phyloP scores from a whole-genome alignment of 2,329 filamentous ascomycete species.

The Aureobasidium mangrovei region DNA sequence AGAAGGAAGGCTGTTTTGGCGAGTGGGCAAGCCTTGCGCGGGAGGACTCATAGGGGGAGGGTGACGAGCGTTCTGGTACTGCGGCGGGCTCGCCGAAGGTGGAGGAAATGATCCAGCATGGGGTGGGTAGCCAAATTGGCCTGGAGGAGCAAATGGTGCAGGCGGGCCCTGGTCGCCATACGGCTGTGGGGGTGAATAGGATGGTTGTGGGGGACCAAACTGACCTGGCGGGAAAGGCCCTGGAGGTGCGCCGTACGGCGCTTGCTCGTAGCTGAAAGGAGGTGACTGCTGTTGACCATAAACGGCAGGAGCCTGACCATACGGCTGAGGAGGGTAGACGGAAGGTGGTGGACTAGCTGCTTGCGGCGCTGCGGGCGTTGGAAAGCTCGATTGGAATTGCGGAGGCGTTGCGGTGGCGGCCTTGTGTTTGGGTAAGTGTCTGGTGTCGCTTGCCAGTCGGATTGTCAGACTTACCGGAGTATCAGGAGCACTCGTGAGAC shows the following conservation, averaged over 20 bases:
- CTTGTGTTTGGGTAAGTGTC: constrained; percentile 4
- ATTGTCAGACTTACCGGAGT: constrained; percentile 12
- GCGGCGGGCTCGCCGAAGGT: constrained; percentile 32
- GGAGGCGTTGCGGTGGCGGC: constrained; percentile 11
- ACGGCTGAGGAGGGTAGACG: constrained; percentile 29
- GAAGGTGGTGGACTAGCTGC: neutral
- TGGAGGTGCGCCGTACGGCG: constrained; percentile 13
- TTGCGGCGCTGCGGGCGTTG: constrained; percentile 6
- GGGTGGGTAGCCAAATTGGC: constrained; percentile 15
- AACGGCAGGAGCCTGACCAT: constrained; percentile 27
- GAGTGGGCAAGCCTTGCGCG: constrained; percentile 29
- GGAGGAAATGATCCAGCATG: constrained; percentile 14
- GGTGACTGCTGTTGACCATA: constrained; percentile 7
- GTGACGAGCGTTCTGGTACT: constrained; percentile 9
- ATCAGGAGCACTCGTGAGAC: constrained; percentile 7
- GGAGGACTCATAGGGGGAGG: constrained; percentile 14
- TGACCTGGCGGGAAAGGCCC: constrained; percentile 15
- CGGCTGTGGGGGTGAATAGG: constrained; percentile 25
- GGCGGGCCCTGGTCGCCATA: constrained; percentile 14
- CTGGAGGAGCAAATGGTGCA: constrained; percentile 9
- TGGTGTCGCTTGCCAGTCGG: neutral
- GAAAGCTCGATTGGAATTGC: constrained; percentile 5
- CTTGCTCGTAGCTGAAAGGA: constrained; percentile 11
- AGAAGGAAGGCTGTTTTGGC: constrained; percentile 46
- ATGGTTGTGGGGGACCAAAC: constrained; percentile 18